Conservation (phyloP, 352 stramenopile genomes). For the Phytophthora capsici region DNA sequence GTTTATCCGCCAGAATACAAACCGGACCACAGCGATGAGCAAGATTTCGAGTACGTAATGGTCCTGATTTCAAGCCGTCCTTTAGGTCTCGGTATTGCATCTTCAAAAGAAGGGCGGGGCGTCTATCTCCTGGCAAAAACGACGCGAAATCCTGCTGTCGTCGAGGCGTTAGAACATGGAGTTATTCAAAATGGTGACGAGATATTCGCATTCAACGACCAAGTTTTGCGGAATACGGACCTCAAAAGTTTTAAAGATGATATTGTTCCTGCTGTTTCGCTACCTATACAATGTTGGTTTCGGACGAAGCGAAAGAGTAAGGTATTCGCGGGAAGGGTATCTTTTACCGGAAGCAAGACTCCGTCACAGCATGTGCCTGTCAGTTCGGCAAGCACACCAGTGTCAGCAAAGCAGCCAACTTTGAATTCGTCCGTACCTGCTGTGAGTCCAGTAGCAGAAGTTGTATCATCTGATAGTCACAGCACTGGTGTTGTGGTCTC, state of each 20-base stretch:
- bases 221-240: constrained; percentile 40
- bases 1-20: constrained; percentile 34
- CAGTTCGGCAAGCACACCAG: constrained; percentile 1
- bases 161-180: constrained; percentile 52
- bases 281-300: constrained; percentile 68
- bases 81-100: constrained; percentile 60
- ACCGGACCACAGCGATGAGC: constrained; percentile 21
- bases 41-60: constrained; percentile 68
- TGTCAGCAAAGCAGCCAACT: not conserved
- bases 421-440: not conserved
- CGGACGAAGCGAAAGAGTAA: constrained; percentile 46
- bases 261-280: constrained; percentile 40
- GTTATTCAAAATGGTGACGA: constrained; percentile 71
- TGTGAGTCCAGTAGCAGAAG: not conserved
- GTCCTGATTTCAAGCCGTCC: constrained; percentile 57
- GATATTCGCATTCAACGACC: constrained; percentile 68
- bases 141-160: constrained; percentile 47
- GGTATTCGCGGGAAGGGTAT: not conserved
- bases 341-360: not conserved
- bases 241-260: constrained; percentile 38
- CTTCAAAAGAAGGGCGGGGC: constrained; percentile 4
- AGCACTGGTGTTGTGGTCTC: not conserved
- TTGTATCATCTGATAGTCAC: not conserved
- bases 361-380: not conserved
- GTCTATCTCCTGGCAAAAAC: constrained; percentile 39